Evolutionary conservation across 2,329 filamentous ascomycete genomes (phyloP), one percentile per base, ranked within the genome.

Genomic region (Claviceps sp.): DNA sequence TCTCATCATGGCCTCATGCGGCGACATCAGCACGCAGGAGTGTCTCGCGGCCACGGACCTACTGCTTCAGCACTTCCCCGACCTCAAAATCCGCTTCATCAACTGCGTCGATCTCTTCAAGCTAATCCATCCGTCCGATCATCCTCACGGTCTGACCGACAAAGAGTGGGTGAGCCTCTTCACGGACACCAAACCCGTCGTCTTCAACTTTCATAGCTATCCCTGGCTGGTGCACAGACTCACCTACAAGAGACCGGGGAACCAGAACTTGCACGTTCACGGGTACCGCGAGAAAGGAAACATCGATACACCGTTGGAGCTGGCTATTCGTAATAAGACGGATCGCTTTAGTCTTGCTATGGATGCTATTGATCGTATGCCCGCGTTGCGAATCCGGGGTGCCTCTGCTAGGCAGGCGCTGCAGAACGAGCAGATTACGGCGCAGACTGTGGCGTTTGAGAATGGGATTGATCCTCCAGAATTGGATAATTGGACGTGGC

Each of bases 191-290:
- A 82, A 75, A 57, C 86, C 85, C 22, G 73, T 88, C 63, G 81
- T 89, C 62, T 89, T 90, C 74, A 89, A 89, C 71, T 90, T 89
- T 78, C 86, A 90, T 71, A 84, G 80, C 37, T 89, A 90, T 69
- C 85, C 86, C 8, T 89, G 83, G 84, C 73, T 90, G 60, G 78
- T 90, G 50, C 85, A 89, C 70, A 76, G 85, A 49, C 68, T 90
- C 58, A 85, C 84, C 0, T 89, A 89, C 70, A 84, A 85, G 70
- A 80, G 85, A 1, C 82, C 81, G 1, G 85, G 84, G 5, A 79
- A 76, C 64, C 64, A 73, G 46, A 81, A 86, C 66, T 67, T 89
- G 56, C 81, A 87, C 60, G 86, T 90, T n/a, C 75, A 82, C 37
- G 86, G 86, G 1, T 90, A 89, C 72, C 82, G 78, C 62, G 85